A percentile compares a stretch with the other conserved stretches of the same genome.
These are phyloP conservation scores for Pseudocercospora cruenta DNA, from an alignment of 2,329 filamentous ascomycete species.

Conservation along the genomic window DNA sequence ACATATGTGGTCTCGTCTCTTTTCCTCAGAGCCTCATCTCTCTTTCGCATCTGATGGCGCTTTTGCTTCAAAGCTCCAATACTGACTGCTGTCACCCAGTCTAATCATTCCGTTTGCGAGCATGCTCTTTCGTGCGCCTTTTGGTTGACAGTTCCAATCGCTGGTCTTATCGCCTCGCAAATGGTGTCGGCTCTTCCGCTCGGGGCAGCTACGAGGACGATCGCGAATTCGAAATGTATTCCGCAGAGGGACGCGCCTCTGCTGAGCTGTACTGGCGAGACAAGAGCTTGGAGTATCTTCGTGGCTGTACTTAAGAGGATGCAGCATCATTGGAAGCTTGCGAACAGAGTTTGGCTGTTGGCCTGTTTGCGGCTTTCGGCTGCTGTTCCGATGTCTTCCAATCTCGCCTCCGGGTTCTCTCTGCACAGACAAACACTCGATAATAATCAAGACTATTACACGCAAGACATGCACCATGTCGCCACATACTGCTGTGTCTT, in stretches of 20 bases:
- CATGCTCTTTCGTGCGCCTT: not conserved
- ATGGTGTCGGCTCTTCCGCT: too few species aligned
- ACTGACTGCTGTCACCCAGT: not conserved
- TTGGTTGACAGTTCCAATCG: not conserved
- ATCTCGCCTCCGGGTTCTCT: not conserved
- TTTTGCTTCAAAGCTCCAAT: slow-evolving; percentile 21
- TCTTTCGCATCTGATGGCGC: slow-evolving; percentile 12
- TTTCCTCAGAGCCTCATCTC: slow-evolving; percentile 8
- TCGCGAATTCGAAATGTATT: not conserved
- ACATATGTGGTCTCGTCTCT: slow-evolving; percentile 14
- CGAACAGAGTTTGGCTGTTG: not conserved
- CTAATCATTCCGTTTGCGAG: not conserved
- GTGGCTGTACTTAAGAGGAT: not conserved
- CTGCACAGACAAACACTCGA: not conserved
- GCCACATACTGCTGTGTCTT: not conserved
- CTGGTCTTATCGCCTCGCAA: too few species aligned
- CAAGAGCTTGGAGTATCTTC: not conserved
- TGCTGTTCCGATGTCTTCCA: not conserved
- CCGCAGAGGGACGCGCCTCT: not conserved
- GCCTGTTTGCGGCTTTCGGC: not conserved
- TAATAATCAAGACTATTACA: not conserved
- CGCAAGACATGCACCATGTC: not conserved
- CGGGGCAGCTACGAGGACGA: not conserved
- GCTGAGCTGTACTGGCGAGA: too few species aligned
- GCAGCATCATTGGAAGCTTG: not conserved